These are phyloP conservation scores for Ilex asprella DNA, from an alignment of 257 asterid genomes.

Conservation along the genomic window DNA sequence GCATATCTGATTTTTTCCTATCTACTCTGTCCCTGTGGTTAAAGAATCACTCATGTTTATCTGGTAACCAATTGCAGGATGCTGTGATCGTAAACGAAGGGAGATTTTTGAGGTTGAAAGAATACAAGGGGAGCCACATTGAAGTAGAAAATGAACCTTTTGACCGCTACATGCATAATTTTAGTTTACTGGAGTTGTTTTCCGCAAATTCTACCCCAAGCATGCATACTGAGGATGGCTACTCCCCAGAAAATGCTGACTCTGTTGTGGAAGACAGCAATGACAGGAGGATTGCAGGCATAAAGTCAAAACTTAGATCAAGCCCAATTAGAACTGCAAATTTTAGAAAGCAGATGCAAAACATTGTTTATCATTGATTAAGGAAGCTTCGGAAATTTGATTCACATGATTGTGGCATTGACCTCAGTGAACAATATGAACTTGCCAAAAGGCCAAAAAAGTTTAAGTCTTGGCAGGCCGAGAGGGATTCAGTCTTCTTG, in stretches of 20 bases:
- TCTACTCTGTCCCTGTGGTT: conserved; percentile 8
- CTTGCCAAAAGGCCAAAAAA: conserved; percentile 35
- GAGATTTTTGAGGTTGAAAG: conserved; percentile 88
- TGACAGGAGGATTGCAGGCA: conserved; percentile 27
- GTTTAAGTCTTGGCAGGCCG: conserved; percentile 42
- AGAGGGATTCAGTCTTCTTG: conserved; percentile 35
- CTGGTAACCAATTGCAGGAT: conserved; percentile 41
- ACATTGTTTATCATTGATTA: conserved; percentile 67
- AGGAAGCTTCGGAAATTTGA: conserved; percentile 44
- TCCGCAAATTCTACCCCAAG: conserved; percentile 33
- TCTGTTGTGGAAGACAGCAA: conserved; percentile 31
- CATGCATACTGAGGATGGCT: conserved; percentile 31
- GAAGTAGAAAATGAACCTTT: conserved; percentile 76
- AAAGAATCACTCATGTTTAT: conserved; percentile 5
- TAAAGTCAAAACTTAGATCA: conserved; percentile 63
- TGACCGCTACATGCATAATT: conserved; percentile 73
- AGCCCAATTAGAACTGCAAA: conserved; percentile 48
- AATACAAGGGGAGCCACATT: conserved; percentile 55
- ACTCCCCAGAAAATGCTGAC: conserved; percentile 18
- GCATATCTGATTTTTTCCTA: background rate
- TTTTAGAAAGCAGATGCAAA: conserved; percentile 62
- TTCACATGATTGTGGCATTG: conserved; percentile 22
- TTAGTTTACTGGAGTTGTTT: conserved; percentile 63
- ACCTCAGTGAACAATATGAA: conserved; percentile 43
- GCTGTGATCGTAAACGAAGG: conserved; percentile 81